phyloP scores from a whole-genome alignment of 2,329 filamentous ascomycete genomes.

The Ophiocordyceps robertsii region DNA sequence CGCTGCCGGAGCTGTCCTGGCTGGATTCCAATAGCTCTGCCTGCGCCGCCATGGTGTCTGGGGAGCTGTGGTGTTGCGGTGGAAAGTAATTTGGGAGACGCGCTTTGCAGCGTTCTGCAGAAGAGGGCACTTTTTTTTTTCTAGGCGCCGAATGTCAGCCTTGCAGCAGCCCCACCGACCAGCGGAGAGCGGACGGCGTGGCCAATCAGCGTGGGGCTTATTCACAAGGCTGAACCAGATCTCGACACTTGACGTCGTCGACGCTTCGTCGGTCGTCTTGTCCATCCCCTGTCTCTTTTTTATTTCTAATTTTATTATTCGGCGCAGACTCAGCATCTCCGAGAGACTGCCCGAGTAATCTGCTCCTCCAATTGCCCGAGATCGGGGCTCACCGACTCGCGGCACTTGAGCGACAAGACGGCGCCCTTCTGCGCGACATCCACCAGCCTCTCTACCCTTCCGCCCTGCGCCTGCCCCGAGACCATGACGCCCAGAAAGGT shows the following conservation, averaged over 20 bases:
- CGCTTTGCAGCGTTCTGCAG: constrained; percentile 10
- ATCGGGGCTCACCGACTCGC: constrained; percentile 54
- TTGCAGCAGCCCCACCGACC: background rate
- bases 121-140: constrained; percentile 8
- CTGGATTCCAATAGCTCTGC: constrained; percentile 15
- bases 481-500: constrained; percentile 79
- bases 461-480: constrained; percentile 57
- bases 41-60: constrained; percentile 13
- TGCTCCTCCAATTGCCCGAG: constrained; percentile 31
- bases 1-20: constrained; percentile 15
- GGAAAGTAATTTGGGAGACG: background rate
- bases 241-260: background rate
- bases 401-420: constrained; percentile 61
- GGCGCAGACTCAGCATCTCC: background rate
- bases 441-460: constrained; percentile 48
- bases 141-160: background rate
- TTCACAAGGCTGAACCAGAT: background rate
- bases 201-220: background rate
- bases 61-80: background rate
- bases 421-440: constrained; percentile 71
- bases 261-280: too few species aligned
- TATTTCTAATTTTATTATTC: background rate
- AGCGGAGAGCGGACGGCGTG: too few species aligned
- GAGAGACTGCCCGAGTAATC: constrained; percentile 14
- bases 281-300: background rate